Evolutionary conservation across 2,329 filamentous ascomycete genomes (phyloP), one percentile per base, ranked within the genome.

Genomic region (Hysterium pulicare): DNA sequence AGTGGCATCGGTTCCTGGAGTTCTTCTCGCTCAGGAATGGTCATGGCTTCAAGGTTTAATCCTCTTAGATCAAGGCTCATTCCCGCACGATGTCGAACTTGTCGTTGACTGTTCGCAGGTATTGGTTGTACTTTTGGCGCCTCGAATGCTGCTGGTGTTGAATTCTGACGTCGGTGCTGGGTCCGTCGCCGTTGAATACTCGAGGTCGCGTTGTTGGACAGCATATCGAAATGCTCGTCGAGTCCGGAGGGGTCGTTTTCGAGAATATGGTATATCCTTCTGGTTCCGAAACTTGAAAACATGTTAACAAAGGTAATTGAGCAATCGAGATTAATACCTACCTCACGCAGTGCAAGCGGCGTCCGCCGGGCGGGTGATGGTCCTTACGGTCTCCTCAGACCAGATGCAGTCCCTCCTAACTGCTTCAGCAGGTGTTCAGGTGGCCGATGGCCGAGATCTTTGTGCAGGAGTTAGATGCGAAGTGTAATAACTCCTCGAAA

Each of bases 271-370:
- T 38, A 48, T 46, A 43, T 65, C 59, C 64, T 66, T 51, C 58
- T 54, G 51, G 53, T 55, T 69, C 66, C 67, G 67, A 61, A 57
- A 66, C 67, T 70, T 28, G 13, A 51, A n/a, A 19, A 39, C 28
- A n/a, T 35, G 33, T 44, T 34, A 26, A 32, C 31, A 35, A 7
- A 5, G 16, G 28, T 33, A 36, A n/a, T n/a, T n/a, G n/a, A n/a
- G n/a, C n/a, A n/a, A n/a, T n/a, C n/a, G n/a, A n/a, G n/a, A n/a
- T n/a, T n/a, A n/a, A 33, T 33, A 56, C 72, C 55, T 68, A 89
- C 86, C 84, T 90, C 84, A 83, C 84, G 83, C 84, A 88, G 82
- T 78, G 82, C 83, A 85, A 87, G 83, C 83, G 82, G 83, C 81
- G 65, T 77, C 79, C 81, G 84, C 84, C 84, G 84, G 86, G 84